Conservation (phyloP, 2,329 filamentous ascomycete genomes). For the Fusarium mangiferae region DNA sequence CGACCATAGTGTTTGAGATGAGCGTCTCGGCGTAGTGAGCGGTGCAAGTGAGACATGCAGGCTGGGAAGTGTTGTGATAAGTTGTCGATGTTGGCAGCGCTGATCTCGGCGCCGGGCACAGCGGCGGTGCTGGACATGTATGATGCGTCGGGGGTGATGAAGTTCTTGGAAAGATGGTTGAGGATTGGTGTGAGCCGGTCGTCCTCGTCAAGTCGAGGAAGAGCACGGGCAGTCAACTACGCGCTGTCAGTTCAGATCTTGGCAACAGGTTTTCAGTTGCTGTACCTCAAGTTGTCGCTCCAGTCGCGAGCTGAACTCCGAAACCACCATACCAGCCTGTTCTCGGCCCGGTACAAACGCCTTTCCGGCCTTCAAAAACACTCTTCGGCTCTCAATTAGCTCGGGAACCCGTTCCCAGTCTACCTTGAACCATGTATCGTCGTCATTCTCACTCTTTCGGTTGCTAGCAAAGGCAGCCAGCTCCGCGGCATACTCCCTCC, state of each 20-base stretch:
- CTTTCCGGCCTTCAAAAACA: constrained; percentile 82
- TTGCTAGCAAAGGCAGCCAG: constrained; percentile 62
- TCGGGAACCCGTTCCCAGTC: constrained; percentile 95
- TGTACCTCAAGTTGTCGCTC: constrained; percentile 85
- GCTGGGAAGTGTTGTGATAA: constrained; percentile 86
- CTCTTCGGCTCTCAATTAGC: constrained; percentile 80
- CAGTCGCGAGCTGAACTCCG: constrained; percentile 83
- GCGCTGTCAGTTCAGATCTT: not conserved
- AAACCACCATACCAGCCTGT: constrained; percentile 87
- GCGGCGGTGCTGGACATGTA: constrained; percentile 73
- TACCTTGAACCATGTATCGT: constrained; percentile 94
- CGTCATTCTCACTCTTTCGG: constrained; percentile 64
- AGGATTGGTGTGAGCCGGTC: constrained; percentile 80
- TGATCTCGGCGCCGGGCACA: constrained; percentile 77
- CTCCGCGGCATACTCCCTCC: constrained; percentile 68
- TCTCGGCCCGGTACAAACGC: constrained; percentile 91
- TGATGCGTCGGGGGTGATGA: constrained; percentile 87
- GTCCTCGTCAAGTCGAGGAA: constrained; percentile 95
- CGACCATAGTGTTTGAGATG: constrained; percentile 95
- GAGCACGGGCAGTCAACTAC: constrained; percentile 85
- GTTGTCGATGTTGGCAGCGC: constrained; percentile 80
- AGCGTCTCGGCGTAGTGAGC: constrained; percentile 83
- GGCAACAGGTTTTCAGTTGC: not conserved
- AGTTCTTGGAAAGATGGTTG: constrained; percentile 90
- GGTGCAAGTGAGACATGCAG: constrained; percentile 94